Base-by-base conservation (phyloP, 2,329 filamentous ascomycete genomes). In the Cordyceps sp. region DNA sequence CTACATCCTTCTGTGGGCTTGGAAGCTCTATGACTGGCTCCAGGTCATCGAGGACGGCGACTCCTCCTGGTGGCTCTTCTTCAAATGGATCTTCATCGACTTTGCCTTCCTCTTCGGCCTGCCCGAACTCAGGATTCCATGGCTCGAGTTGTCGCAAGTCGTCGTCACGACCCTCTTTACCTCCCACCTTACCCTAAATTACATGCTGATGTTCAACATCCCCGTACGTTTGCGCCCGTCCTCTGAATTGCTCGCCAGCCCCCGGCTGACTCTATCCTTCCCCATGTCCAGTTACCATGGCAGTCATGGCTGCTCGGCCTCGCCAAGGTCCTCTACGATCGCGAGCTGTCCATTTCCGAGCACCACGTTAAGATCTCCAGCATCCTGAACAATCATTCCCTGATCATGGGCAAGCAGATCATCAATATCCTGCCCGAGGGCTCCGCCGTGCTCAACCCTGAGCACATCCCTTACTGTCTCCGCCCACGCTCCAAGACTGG, bases 391-490 rank as follows among this genome's bases (percentile, higher is more conserved):
- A 94, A 96, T 51, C 72, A 83, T 21, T 93, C 86, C 16, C 68
- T 96, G 47, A 96, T 98, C 40, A 69, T 93, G 58, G 90, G 90
- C 48, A 90, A 85, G 53, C 86, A 96, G 58, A 93, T 94, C 44
- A 88, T 98, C 55, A 90, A 98, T 50, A 93, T 98, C 47, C 63
- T 98, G 34, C 90, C 90, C 2, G 90, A 98, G 62, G 92, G 92
- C 62, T 90, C 86, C 30, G 90, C 86, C 12, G 66, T 85, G 30
- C 63, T 98, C 39, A 98, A 98, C 47, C 84, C 85, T 1, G 70
- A 85, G 29, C 68, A 72, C 36, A 59, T 66, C n/a, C 69, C 85
- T 1, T 90, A 90, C 53, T 98, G 90, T 54, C 58, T 98, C 30
- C 77, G 78, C 35, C 61, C 64, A 39, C 64, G 66, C 27, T 61